Conservation (phyloP, 257 asterid species). For the Salvia splendens region DNA sequence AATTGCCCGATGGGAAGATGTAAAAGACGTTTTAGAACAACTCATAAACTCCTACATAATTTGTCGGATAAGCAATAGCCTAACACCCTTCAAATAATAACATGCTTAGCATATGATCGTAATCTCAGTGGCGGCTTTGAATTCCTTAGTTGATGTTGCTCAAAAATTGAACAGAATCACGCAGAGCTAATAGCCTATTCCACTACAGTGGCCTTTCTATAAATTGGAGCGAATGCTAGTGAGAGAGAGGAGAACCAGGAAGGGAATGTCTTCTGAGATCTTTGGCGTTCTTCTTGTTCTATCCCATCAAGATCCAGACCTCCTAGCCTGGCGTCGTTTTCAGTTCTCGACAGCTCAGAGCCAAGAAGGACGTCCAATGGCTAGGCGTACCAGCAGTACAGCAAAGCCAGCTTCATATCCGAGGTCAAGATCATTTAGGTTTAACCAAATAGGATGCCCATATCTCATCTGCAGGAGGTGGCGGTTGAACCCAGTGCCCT, state of each 20-base stretch:
- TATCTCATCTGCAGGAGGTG: conserved; percentile 79
- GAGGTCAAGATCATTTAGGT: conserved; percentile 37
- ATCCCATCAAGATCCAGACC: neutral
- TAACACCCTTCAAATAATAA: no score
- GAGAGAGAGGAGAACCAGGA: neutral
- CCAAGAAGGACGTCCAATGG: neutral
- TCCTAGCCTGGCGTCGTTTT: neutral
- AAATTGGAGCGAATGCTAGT: no score
- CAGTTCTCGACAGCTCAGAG: neutral
- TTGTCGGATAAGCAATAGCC: no score
- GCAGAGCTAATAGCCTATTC: neutral
- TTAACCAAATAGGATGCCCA: conserved; percentile 89
- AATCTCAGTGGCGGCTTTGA: neutral
- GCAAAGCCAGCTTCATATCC: neutral
- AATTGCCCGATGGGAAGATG: no score
- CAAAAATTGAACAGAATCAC: no score
- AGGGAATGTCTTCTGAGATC: neutral
- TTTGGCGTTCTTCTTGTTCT: conserved; percentile 7
- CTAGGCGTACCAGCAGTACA: neutral
- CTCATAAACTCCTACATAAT: no score
- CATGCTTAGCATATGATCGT: neutral
- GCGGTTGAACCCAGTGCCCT: conserved; percentile 90
- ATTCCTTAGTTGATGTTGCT: neutral
- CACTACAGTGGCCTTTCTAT: neutral
- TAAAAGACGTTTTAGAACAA: no score